Conservation (phyloP, 306 rosid species). For the Psophocarpus tetragonolobus region DNA sequence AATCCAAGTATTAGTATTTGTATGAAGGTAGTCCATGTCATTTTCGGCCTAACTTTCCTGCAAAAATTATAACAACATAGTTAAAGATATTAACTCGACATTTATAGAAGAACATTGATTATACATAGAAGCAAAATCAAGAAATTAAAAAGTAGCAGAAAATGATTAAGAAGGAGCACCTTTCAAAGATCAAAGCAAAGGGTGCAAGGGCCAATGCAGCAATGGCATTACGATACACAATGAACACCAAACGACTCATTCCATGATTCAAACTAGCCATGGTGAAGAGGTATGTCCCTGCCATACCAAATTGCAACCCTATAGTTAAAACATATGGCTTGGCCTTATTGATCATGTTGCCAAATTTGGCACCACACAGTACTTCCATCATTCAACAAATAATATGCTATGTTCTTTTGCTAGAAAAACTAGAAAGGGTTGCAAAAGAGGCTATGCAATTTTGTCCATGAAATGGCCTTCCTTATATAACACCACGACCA, state of each 20-base stretch:
- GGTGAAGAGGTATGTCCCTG: slow-evolving; percentile 61
- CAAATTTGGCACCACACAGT: neutral
- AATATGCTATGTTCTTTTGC: neutral
- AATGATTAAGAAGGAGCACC: slow-evolving; percentile 27
- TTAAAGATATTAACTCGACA: neutral
- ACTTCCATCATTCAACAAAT: neutral
- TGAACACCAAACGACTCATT: slow-evolving; percentile 63
- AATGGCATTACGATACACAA: slow-evolving; percentile 65
- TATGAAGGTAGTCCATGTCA: slow-evolving; percentile 55
- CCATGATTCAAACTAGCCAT: slow-evolving; percentile 64
- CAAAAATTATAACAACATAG: neutral
- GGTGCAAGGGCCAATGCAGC: slow-evolving; percentile 66
- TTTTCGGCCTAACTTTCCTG: slow-evolving; percentile 73
- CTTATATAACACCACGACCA: slow-evolving; percentile 24
- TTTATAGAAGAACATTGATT: neutral
- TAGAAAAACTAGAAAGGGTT: slow-evolving; percentile 5
- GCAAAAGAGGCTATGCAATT: neutral
- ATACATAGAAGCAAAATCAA: neutral
- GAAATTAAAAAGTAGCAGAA: neutral
- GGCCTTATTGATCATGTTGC: slow-evolving; percentile 29
- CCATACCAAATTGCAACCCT: slow-evolving; percentile 63
- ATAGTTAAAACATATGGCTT: slow-evolving; percentile 65
- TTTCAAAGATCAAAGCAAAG: slow-evolving; percentile 60
- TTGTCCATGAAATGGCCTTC: neutral
- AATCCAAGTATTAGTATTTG: slow-evolving; percentile 67